Conservation (phyloP, 2,329 filamentous ascomycete species). For the Teratosphaeria nubilosa region DNA sequence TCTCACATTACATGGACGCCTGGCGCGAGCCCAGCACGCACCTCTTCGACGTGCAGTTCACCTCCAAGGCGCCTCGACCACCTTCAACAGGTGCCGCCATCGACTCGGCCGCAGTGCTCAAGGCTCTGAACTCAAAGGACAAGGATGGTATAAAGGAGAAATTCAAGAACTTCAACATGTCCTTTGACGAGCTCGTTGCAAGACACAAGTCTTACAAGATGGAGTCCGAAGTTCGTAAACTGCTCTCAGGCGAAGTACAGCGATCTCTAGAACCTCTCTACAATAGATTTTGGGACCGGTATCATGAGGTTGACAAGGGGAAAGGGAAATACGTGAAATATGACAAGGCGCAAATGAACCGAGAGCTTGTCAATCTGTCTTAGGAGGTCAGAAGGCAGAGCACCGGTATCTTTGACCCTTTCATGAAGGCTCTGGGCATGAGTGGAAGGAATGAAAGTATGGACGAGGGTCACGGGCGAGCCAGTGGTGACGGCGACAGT, state of each 20-base stretch:
- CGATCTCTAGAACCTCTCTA: constrained; percentile 90
- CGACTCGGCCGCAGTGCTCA: constrained; percentile 76
- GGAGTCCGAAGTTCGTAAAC: constrained; percentile 78
- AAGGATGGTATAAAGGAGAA: constrained; percentile 95
- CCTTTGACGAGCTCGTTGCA: constrained; percentile 78
- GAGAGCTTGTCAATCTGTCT: constrained; percentile 33
- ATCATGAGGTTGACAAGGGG: constrained; percentile 95
- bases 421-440: background rate
- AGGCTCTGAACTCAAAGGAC: constrained; percentile 76
- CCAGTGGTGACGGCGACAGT: background rate
- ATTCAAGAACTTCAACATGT: constrained; percentile 80
- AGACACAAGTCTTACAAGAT: constrained; percentile 77
- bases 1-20: constrained; percentile 68
- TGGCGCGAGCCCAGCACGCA: constrained; percentile 82
- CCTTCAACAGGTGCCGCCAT: constrained; percentile 54
- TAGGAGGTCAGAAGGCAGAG: constrained; percentile 7
- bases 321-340: constrained; percentile 98
- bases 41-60: constrained; percentile 86
- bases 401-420: constrained; percentile 1
- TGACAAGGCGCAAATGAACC: constrained; percentile 72
- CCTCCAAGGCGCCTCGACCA: constrained; percentile 62
- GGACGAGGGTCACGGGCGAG: background rate
- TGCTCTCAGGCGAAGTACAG: constrained; percentile 75
- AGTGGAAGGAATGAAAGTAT: background rate
- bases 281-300: constrained; percentile 89